phyloP scores from a whole-genome alignment of 768 basidiomycete genomes.

The Pisolithus microcarpus region DNA sequence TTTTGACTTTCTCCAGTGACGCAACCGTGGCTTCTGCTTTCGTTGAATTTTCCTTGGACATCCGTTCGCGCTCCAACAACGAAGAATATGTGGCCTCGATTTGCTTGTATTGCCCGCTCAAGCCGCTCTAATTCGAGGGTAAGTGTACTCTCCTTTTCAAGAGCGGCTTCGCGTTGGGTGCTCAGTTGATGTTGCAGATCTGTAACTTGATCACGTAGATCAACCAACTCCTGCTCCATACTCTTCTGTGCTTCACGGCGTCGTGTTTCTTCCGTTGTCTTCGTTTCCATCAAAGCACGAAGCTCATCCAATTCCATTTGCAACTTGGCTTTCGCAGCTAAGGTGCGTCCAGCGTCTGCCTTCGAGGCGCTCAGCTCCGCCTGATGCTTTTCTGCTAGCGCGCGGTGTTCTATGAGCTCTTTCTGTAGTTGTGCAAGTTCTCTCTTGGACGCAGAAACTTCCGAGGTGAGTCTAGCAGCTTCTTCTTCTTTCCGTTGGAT shows the following conservation, averaged over 20 bases:
- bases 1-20: slow-evolving; percentile 63
- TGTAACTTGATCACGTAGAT: slow-evolving; percentile 57
- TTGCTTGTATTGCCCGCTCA: slow-evolving; percentile 51
- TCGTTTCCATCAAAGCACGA: slow-evolving; percentile 75
- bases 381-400: slow-evolving; percentile 57
- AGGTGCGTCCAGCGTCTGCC: slow-evolving; percentile 42
- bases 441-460: slow-evolving; percentile 46
- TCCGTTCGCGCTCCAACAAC: slow-evolving; percentile 54
- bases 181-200: slow-evolving; percentile 62
- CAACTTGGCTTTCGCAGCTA: slow-evolving; percentile 48
- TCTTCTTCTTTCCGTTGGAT: slow-evolving; percentile 75
- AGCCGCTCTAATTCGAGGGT: slow-evolving; percentile 68
- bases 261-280: slow-evolving; percentile 78
- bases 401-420: slow-evolving; percentile 63
- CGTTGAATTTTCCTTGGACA: slow-evolving; percentile 42
- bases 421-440: slow-evolving; percentile 50
- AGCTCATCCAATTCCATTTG: slow-evolving; percentile 83
- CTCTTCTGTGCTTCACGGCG: slow-evolving; percentile 80
- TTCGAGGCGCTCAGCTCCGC: slow-evolving; percentile 56
- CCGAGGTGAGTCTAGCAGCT: slow-evolving; percentile 44
- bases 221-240: slow-evolving; percentile 75
- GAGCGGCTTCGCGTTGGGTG: slow-evolving; percentile 51
- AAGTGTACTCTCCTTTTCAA: slow-evolving; percentile 66
- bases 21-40: slow-evolving; percentile 42
- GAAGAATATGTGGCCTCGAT: slow-evolving; percentile 57